Conservation (phyloP, 441 rosid species). For the Adansonia madagascariensis region DNA sequence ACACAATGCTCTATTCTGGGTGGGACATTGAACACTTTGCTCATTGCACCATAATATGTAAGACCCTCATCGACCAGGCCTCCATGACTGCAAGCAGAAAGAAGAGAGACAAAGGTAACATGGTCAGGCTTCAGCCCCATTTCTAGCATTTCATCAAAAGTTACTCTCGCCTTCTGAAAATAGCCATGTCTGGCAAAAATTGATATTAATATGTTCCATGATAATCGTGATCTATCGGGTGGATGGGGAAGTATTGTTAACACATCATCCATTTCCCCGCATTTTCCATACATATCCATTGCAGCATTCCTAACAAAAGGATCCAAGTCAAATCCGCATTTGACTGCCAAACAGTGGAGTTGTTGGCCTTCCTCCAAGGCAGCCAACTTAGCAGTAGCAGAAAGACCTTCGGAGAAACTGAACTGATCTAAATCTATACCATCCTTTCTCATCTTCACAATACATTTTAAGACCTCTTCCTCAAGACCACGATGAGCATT, state of each 20-base stretch:
- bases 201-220: slow-evolving; percentile 85
- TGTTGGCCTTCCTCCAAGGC: slow-evolving; percentile 85
- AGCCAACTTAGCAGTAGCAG: slow-evolving; percentile 78
- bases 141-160: slow-evolving; percentile 73
- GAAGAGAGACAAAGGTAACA: slow-evolving; percentile 86
- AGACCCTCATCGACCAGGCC: slow-evolving; percentile 85
- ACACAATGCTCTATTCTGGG: slow-evolving; percentile 76
- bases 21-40: slow-evolving; percentile 54
- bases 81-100: slow-evolving; percentile 89
- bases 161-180: slow-evolving; percentile 62
- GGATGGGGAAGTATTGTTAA: slow-evolving; percentile 58
- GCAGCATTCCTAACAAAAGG: slow-evolving; percentile 63
- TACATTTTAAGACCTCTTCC: slow-evolving; percentile 73
- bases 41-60: slow-evolving; percentile 62
- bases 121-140: slow-evolving; percentile 69
- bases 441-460: slow-evolving; percentile 50
- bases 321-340: slow-evolving; percentile 65
- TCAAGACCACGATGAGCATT: slow-evolving; percentile 65
- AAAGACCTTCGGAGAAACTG: slow-evolving; percentile 74
- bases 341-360: slow-evolving; percentile 65
- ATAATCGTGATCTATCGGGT: slow-evolving; percentile 47
- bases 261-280: slow-evolving; percentile 74
- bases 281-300: slow-evolving; percentile 89
- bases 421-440: slow-evolving; percentile 72
- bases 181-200: slow-evolving; percentile 79